These are phyloP conservation scores for Skeletonema marinoi DNA, from an alignment of 108 stramenopile genomes.

Conservation along the genomic window DNA sequence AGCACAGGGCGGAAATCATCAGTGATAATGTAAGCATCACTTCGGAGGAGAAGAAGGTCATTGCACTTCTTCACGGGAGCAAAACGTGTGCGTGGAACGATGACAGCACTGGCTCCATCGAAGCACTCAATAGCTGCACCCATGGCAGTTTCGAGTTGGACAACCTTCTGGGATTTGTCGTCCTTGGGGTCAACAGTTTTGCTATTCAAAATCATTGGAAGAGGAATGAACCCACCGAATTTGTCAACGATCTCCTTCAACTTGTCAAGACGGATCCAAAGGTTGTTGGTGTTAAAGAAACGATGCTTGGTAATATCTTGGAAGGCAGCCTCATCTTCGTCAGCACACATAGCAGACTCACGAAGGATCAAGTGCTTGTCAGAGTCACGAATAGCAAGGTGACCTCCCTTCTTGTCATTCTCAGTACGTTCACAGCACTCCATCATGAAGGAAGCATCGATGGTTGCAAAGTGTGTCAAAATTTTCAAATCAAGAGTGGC, in stretches of 20 bases:
- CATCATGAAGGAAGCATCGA: slow-evolving; percentile 97
- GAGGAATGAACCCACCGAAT: slow-evolving; percentile 95
- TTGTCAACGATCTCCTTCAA: slow-evolving; percentile 93
- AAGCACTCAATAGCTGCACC: slow-evolving; percentile 99
- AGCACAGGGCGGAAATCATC: slow-evolving; percentile 87
- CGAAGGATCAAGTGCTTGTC: slow-evolving; percentile 95
- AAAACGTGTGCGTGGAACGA: slow-evolving; percentile 97
- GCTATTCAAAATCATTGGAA: slow-evolving; percentile 98
- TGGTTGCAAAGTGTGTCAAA: slow-evolving; percentile 91
- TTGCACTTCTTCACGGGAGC: slow-evolving; percentile 99
- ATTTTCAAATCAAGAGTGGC: slow-evolving; percentile 96
- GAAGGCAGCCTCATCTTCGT: slow-evolving; percentile 94
- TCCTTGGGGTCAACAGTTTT: slow-evolving; percentile 99
- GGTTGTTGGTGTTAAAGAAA: slow-evolving; percentile 99
- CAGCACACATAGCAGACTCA: slow-evolving; percentile 98
- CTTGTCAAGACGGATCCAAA: slow-evolving; percentile 97
- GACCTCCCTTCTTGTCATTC: slow-evolving; percentile 99
- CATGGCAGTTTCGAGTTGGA: slow-evolving; percentile 99
- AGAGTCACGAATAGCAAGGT: slow-evolving; percentile 90
- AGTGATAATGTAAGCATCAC: slow-evolving; percentile 94
- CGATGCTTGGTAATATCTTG: slow-evolving; percentile 95
- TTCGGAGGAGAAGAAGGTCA: slow-evolving; percentile 95
- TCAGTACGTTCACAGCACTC: slow-evolving; percentile 96
- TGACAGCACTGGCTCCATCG: slow-evolving; percentile 89
- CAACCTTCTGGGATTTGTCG: slow-evolving; percentile 87